phyloP scores from a whole-genome alignment of 202 grass and related monocot species.

The Dendrocalamus latiflorus region DNA sequence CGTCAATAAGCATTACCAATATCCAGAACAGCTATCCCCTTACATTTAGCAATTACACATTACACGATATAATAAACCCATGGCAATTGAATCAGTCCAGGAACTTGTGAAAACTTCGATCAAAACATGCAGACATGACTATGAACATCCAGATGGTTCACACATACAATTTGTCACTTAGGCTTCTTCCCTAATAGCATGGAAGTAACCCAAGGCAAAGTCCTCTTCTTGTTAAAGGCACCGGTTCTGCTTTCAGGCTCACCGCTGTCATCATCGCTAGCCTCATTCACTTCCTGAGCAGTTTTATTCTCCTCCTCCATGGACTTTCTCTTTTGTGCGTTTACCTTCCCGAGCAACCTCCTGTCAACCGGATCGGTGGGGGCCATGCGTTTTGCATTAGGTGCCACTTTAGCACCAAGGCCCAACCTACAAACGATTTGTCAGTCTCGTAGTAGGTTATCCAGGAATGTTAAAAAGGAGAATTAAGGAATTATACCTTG shows the following conservation, averaged over 20 bases:
- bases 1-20: not conserved
- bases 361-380: too few relatives aligned
- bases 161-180: constrained; percentile 41
- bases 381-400: too few relatives aligned
- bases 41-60: constrained; percentile 9
- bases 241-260: constrained; percentile 77
- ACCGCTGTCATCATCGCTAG: constrained; percentile 43
- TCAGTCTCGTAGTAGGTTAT: not conserved
- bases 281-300: constrained; percentile 28
- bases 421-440: not conserved
- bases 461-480: not conserved
- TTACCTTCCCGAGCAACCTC: too few relatives aligned
- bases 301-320: constrained; percentile 45
- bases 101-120: not conserved
- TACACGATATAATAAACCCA: not conserved
- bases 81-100: not conserved
- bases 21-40: constrained; percentile 1
- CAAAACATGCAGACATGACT: not conserved
- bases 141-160: not conserved
- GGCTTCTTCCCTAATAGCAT: constrained; percentile 47
- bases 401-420: too few relatives aligned
- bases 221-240: constrained; percentile 61
- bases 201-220: constrained; percentile 33
- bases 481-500: constrained; percentile 17
- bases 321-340: constrained; percentile 58